A percentile compares a stretch with the other conserved stretches of the same genome.
These are phyloP conservation scores for Citrus sinensis DNA, from an alignment of 345 rosid species.

Conservation along the genomic window DVS_A1.0 CM039169.1:22377501-22378000, in stretches of 20 bases:
- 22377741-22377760: slow-evolving; percentile 34
- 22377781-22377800: slow-evolving; percentile 22
- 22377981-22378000: neutral
- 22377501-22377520: neutral
- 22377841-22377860: slow-evolving; percentile 25
- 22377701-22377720: neutral
- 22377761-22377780: slow-evolving; percentile 23
- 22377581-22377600: neutral
- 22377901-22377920: neutral
- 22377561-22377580: neutral
- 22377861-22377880: neutral
- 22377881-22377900: slow-evolving; percentile 10
- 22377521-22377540: neutral
- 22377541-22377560: neutral
- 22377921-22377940: neutral
- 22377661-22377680: neutral
- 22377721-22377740: neutral
- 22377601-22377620: neutral
- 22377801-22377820: slow-evolving; percentile 36
- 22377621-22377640: neutral
- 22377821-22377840: slow-evolving; percentile 53
- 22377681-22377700: neutral
- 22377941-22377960: neutral
- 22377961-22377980: no score
- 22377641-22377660: neutral